Evolutionary conservation across 192 early-diverging fungal genomes (phyloP), one percentile per base, ranked within the genome.

Genomic region (Coemansia brasiliensis): DNA sequence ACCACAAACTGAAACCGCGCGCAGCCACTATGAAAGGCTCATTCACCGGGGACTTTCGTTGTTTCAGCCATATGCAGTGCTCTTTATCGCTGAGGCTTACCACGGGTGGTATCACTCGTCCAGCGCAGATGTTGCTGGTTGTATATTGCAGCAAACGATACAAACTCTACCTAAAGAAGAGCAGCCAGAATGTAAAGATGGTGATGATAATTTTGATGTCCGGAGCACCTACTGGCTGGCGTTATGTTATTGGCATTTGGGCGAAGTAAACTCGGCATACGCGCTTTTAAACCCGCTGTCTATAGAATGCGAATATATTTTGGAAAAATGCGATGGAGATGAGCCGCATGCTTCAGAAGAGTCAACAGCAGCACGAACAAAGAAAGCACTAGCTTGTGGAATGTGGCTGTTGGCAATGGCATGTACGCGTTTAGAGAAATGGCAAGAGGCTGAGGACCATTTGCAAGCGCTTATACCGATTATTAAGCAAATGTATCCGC

Each of bases 361-460:
- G 44, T 38, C 38, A 21, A 32, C 39, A 12, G 22, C 20, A 21
- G 22, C 58, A 51, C 55, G 59, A 48, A 63, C 15, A 38, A 60
- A 61, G 48, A 64, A 63, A 55, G 75, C 75, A 3, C 59, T 79
- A 37, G 75, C 69, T 5, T 79, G 75, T 38, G 61, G 65, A 1
- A 15, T 79, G 51, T 79, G 75, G 75, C 55, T 77, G 25, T 57
- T 75, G 15, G 67, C 67, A 9, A 64, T 73, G 52, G 26, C 65
- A 29, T 72, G 69, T 42, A 66, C 74, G n/a, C 70, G 69, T n/a
- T 52, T 82, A 12, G 69, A 70, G 18, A 76, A 73, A 40, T 82
- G 80, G 80, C 69, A 69, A 25, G 80, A 82, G 17, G 80, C 80
- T 18, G 80, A 82, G 54, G 68, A 73, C 49, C 57, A 77, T 15